Evolutionary conservation across 768 basidiomycete genomes (phyloP).

Genomic region (Ramaria rubella): DNA sequence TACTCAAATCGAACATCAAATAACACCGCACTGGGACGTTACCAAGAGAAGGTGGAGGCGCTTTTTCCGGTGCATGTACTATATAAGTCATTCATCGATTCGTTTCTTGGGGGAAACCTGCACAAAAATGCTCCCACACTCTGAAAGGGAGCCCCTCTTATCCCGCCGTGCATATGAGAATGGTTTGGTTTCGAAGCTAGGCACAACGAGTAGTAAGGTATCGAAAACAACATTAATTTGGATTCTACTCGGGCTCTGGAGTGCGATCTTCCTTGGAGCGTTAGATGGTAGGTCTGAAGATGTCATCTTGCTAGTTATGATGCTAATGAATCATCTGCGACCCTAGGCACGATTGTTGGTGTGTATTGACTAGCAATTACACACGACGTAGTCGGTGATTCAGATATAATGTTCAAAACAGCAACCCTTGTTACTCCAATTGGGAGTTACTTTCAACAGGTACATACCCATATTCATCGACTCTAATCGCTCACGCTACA

Average conservation of each 20-base stretch:
- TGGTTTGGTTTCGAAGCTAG: too few species aligned
- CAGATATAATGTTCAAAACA: not conserved
- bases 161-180: too few species aligned
- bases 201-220: too few species aligned
- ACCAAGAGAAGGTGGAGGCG: too few species aligned
- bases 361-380: not conserved
- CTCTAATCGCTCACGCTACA: too few species aligned
- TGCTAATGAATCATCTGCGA: not conserved
- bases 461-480: conserved; percentile 25
- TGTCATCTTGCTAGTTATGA: not conserved
- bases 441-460: conserved; percentile 74
- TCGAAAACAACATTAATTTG: conserved; percentile 33
- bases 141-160: too few species aligned
- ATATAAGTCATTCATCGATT: too few species aligned
- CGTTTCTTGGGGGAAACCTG: too few species aligned
- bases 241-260: conserved; percentile 77
- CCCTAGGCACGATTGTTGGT: conserved; percentile 78
- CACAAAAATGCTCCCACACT: too few species aligned
- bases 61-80: too few species aligned
- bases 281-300: conserved; percentile 69
- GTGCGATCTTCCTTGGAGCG: conserved; percentile 76
- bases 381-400: not conserved
- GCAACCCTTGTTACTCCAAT: conserved; percentile 77
- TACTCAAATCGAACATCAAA: too few species aligned
- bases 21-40: too few species aligned